Evolutionary conservation across 2,329 filamentous ascomycete genomes (phyloP).

Genomic region (Fusarium globosum): DNA sequence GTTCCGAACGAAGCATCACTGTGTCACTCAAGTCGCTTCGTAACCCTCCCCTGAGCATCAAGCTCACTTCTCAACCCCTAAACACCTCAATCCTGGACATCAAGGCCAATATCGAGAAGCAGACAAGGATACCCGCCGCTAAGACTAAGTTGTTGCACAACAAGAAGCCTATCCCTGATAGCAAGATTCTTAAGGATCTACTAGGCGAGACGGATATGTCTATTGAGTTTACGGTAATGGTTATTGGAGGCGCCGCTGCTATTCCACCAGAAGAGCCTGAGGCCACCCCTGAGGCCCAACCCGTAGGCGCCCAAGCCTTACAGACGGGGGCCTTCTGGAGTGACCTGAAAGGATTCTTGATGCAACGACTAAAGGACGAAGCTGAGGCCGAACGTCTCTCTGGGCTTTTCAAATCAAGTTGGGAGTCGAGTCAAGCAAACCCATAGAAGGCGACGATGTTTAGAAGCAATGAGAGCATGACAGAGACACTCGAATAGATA

Average conservation of each 20-base stretch:
- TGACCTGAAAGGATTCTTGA: constrained; percentile 83
- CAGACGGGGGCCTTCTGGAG: constrained; percentile 83
- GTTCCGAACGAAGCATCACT: constrained; percentile 63
- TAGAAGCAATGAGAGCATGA: constrained; percentile 15
- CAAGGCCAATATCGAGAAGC: constrained; percentile 74
- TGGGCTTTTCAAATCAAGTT: constrained; percentile 76
- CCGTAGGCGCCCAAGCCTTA: constrained; percentile 69
- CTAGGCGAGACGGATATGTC: constrained; percentile 61
- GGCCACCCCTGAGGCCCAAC: constrained; percentile 41
- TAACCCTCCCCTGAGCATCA: constrained; percentile 76
- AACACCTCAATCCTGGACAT: constrained; percentile 83
- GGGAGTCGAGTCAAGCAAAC: constrained; percentile 62
- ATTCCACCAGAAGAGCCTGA: constrained; percentile 56
- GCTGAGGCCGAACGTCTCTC: constrained; percentile 71
- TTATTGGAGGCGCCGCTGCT: constrained; percentile 75
- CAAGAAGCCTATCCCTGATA: constrained; percentile 86
- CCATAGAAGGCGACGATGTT: constrained; percentile 33
- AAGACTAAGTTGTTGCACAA: constrained; percentile 89
- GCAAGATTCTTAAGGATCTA: constrained; percentile 81
- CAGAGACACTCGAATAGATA: constrained; percentile 30
- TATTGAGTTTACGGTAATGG: constrained; percentile 88
- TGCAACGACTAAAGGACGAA: constrained; percentile 81
- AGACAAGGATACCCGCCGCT: constrained; percentile 72
- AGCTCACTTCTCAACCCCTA: constrained; percentile 70
- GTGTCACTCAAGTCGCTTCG: constrained; percentile 81